Evolutionary conservation across 352 stramenopile species (phyloP).

Genomic region (Hyaloperonospora arabidopsidis): DNA sequence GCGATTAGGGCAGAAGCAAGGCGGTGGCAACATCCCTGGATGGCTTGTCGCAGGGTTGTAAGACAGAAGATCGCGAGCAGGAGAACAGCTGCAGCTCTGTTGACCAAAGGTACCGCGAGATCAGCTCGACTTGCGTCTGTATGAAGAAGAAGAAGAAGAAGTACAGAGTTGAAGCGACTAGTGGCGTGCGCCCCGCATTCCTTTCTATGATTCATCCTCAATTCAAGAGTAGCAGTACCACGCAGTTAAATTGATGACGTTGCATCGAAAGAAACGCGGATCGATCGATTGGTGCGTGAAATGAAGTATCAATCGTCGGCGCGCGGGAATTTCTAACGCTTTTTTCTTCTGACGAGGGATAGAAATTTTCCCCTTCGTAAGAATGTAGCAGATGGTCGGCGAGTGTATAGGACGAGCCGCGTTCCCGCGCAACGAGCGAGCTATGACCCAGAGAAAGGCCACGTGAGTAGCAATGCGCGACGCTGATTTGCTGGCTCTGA

Average conservation of each 20-base stretch:
- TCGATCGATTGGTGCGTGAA: neutral
- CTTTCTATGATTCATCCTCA: slow-evolving; percentile 28
- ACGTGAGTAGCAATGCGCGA: slow-evolving; percentile 4
- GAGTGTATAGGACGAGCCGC: neutral
- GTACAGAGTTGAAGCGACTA: neutral
- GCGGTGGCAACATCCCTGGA: slow-evolving; percentile 25
- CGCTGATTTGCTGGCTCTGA: slow-evolving; percentile 18
- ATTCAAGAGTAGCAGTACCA: slow-evolving; percentile 19
- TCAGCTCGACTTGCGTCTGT: neutral
- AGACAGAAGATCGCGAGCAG: slow-evolving; percentile 21
- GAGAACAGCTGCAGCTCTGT: slow-evolving; percentile 10
- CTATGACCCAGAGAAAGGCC: slow-evolving; percentile 11
- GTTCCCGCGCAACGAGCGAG: neutral
- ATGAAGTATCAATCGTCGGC: too few relatives aligned
- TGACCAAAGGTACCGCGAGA: neutral
- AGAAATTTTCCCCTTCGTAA: neutral
- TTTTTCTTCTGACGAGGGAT: neutral
- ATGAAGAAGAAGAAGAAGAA: too few relatives aligned
- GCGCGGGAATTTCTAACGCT: neutral
- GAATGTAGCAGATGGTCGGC: slow-evolving; percentile 18
- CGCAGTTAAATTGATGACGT: slow-evolving; percentile 11
- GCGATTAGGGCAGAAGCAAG: slow-evolving; percentile 26
- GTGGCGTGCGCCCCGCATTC: slow-evolving; percentile 2
- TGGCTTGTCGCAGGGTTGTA: slow-evolving; percentile 25
- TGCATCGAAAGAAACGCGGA: slow-evolving; percentile 10